Conservation (phyloP, 2,329 filamentous ascomycete species). For the Aspergillus fructus region DNA sequence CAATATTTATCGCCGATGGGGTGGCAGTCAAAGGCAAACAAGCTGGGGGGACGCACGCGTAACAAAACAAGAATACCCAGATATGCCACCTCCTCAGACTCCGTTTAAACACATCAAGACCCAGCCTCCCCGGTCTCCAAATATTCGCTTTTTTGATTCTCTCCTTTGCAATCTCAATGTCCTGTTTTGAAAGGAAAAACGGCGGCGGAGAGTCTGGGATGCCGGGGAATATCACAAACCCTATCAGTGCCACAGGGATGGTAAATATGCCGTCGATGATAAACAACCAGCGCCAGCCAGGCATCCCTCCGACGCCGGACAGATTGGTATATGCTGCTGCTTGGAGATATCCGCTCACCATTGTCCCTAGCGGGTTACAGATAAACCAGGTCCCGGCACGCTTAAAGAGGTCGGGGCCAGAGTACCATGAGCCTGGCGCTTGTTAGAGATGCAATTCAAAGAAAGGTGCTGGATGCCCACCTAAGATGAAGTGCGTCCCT, state of each 20-base stretch:
- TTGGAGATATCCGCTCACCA: constrained; percentile 60
- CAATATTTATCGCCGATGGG: not conserved
- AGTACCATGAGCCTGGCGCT: constrained; percentile 40
- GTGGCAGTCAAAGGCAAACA: too few relatives aligned
- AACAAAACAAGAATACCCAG: constrained; percentile 50
- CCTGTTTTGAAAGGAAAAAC: constrained; percentile 36
- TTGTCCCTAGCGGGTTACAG: constrained; percentile 53
- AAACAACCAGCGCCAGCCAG: constrained; percentile 58
- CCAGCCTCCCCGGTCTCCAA: constrained; percentile 42
- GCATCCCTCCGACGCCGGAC: constrained; percentile 49
- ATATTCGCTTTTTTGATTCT: constrained; percentile 27
- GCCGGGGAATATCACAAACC: constrained; percentile 50
- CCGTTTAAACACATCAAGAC: constrained; percentile 46
- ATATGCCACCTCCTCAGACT: constrained; percentile 53
- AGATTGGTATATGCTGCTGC: constrained; percentile 55
- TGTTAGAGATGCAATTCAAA: not conserved
- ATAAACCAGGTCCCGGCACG: constrained; percentile 56
- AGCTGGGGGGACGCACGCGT: constrained; percentile 42
- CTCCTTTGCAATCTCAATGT: constrained; percentile 39
- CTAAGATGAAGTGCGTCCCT: constrained; percentile 34
- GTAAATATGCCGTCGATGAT: constrained; percentile 60
- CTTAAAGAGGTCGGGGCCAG: constrained; percentile 51
- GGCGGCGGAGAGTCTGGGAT: constrained; percentile 43
- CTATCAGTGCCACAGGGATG: constrained; percentile 55
- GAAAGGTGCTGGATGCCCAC: constrained; percentile 9